These are phyloP conservation scores for Teratosphaeria pseudoeucalypti DNA, from an alignment of 2,329 filamentous ascomycete species.

Conservation along the genomic window DNA sequence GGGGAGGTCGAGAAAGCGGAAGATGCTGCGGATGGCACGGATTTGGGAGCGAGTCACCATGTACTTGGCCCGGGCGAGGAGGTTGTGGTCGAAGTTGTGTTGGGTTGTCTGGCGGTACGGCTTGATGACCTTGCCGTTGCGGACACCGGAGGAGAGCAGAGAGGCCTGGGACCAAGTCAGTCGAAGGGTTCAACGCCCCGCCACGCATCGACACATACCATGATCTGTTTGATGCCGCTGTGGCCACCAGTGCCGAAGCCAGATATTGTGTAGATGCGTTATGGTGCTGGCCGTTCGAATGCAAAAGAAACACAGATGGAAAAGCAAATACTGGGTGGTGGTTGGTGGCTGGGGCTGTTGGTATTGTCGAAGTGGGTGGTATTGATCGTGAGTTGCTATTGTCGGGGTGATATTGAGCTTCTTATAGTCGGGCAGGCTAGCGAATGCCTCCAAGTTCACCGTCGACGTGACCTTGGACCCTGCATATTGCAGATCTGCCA, in stretches of 20 bases:
- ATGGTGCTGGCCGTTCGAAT: background rate
- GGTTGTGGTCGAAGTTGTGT: background rate
- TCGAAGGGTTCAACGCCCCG: background rate
- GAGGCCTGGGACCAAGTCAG: background rate
- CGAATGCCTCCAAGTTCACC: background rate
- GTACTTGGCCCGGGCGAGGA: slow-evolving; percentile 3
- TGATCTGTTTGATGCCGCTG: background rate
- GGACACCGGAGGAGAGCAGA: background rate
- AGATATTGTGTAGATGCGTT: background rate
- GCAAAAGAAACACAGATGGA: background rate
- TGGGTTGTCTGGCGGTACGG: background rate
- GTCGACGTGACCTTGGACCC: background rate
- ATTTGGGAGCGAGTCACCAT: slow-evolving; percentile 14
- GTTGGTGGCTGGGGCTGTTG: background rate
- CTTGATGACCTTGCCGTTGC: slow-evolving; percentile 2
- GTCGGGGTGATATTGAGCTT: background rate
- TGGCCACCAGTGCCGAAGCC: background rate
- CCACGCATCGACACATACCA: background rate
- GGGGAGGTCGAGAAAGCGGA: slow-evolving; percentile 19
- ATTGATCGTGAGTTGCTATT: slow-evolving; percentile 4
- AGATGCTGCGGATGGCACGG: slow-evolving; percentile 9
- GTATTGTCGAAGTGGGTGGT: background rate
- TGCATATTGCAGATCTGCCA: background rate
- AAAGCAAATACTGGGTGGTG: background rate
- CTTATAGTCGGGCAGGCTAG: slow-evolving; percentile 2